phyloP scores from a whole-genome alignment of 1,284 basidiomycete species.

The Chondrostereum purpureum region DNA sequence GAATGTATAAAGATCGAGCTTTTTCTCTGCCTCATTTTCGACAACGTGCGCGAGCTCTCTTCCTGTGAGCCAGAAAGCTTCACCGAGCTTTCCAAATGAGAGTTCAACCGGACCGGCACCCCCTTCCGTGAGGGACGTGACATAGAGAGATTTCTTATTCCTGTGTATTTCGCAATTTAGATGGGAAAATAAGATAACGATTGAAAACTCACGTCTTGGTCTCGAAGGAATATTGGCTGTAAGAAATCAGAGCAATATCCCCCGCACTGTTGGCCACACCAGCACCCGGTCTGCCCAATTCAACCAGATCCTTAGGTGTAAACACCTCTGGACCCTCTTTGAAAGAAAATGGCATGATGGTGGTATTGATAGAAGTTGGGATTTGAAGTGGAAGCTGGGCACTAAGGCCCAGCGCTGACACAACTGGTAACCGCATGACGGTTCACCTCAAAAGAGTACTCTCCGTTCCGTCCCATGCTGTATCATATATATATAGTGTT shows the following conservation, averaged over 20 bases:
- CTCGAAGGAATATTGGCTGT: constrained; percentile 64
- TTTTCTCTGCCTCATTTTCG: constrained; percentile 37
- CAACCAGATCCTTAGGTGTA: constrained; percentile 66
- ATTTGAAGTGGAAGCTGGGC: not conserved
- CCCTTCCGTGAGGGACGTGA: constrained; percentile 46
- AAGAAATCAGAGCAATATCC: constrained; percentile 59
- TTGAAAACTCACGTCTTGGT: constrained; percentile 59
- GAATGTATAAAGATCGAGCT: constrained; percentile 53
- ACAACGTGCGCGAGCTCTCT: constrained; percentile 65
- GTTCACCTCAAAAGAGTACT: not conserved
- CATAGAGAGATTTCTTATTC: constrained; percentile 62
- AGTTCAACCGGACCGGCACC: constrained; percentile 37
- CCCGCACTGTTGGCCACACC: constrained; percentile 63
- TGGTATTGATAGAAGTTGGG: constrained; percentile 18
- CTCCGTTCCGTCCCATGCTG: not conserved
- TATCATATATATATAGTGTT: too few species aligned
- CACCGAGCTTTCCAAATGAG: constrained; percentile 45
- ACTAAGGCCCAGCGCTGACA: not conserved
- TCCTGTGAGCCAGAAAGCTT: constrained; percentile 69
- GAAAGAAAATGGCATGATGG: constrained; percentile 40
- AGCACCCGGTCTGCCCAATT: constrained; percentile 62
- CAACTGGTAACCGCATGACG: not conserved
- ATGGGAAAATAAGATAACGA: not conserved
- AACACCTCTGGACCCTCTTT: constrained; percentile 53
- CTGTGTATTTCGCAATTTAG: constrained; percentile 29